These are phyloP conservation scores for Davidsoniella eucalypti DNA, from an alignment of 2,329 filamentous ascomycete species.

Conservation along the genomic window DNA sequence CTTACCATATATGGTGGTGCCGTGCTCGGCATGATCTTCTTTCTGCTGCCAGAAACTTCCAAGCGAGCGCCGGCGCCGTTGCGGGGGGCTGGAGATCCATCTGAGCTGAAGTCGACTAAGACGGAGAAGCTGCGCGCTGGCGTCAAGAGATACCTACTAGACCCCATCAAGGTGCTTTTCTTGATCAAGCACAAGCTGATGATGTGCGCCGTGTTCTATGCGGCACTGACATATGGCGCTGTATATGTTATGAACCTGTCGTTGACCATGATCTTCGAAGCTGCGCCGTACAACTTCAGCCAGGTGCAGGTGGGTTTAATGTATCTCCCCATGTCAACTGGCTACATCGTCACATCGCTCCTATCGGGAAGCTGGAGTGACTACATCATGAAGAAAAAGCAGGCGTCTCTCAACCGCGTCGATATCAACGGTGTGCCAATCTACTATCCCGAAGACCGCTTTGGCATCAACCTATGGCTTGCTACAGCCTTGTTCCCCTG, in stretches of 20 bases:
- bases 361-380: constrained; percentile 67
- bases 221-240: constrained; percentile 56
- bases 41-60: constrained; percentile 52
- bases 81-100: not conserved
- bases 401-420: constrained; percentile 50
- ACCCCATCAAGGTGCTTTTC: constrained; percentile 53
- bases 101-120: not conserved
- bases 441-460: constrained; percentile 62
- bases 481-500: constrained; percentile 54
- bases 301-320: constrained; percentile 56
- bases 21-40: constrained; percentile 37
- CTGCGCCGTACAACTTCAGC: constrained; percentile 49
- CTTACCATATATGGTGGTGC: constrained; percentile 51
- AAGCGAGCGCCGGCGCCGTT: constrained; percentile 22
- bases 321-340: constrained; percentile 60
- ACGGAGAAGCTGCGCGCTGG: constrained; percentile 31
- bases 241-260: constrained; percentile 68
- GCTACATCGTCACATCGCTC: constrained; percentile 53
- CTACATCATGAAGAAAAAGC: constrained; percentile 62
- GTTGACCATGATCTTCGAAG: constrained; percentile 52
- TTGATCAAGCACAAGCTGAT: constrained; percentile 63
- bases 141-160: constrained; percentile 47
- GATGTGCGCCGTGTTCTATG: constrained; percentile 54
- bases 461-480: constrained; percentile 69
- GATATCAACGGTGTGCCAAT: constrained; percentile 49